These are phyloP conservation scores for Coemansia sp. DNA, from an alignment of 192 early-diverging fungal species.

Conservation along the genomic window DNA sequence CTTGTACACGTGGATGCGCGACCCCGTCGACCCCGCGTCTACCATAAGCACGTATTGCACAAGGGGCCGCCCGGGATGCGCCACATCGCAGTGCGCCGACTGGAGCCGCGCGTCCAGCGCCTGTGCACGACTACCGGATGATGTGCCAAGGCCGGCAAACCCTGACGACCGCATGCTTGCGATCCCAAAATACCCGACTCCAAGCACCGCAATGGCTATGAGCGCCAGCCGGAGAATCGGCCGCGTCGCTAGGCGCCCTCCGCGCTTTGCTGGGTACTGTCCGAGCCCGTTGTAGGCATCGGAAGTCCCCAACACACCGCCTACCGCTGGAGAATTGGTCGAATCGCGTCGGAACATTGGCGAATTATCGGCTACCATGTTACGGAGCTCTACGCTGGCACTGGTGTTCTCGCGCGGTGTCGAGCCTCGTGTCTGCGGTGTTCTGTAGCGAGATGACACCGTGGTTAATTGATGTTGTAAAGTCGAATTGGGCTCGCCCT, in stretches of 20 bases:
- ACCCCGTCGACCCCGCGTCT: conserved; percentile 96
- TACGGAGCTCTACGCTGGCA: conserved; percentile 4
- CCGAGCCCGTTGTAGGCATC: conserved; percentile 36
- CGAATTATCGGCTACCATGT: neutral
- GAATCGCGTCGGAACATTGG: conserved; percentile 9
- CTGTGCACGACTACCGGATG: neutral
- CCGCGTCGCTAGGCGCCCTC: conserved; percentile 16
- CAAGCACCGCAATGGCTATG: conserved; percentile 10
- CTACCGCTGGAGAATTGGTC: neutral
- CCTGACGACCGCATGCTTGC: conserved; percentile 6
- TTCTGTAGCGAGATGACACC: conserved; percentile 18
- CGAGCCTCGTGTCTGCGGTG: conserved; percentile 2
- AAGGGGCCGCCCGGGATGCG: conserved; percentile 69
- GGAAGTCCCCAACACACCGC: neutral
- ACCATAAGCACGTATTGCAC: conserved; percentile 93
- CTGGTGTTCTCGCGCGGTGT: conserved; percentile 5
- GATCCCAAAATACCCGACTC: conserved; percentile 31
- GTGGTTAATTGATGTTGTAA: neutral
- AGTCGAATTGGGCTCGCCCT: neutral
- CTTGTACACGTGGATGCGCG: conserved; percentile 95
- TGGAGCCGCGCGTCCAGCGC: conserved; percentile 41
- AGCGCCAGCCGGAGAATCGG: conserved; percentile 29
- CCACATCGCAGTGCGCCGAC: conserved; percentile 63
- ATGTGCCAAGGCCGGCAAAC: neutral
- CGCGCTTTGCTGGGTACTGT: conserved; percentile 42